Evolutionary conservation across 805 yeast genomes (phyloP).

Genomic region (Grigorovia transvaalensis): DNA sequence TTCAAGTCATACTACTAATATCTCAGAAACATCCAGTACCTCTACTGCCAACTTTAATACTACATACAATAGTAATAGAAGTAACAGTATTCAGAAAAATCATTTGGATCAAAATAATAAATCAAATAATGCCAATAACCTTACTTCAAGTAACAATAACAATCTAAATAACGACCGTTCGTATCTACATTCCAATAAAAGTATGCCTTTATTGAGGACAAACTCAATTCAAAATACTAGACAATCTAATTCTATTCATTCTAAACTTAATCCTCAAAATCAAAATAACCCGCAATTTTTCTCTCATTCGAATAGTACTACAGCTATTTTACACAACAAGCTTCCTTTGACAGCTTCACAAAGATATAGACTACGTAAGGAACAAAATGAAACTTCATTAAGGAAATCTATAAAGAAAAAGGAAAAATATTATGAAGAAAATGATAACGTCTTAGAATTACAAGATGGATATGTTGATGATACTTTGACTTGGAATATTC

Average conservation of each 20-base stretch:
- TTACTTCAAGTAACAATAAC: background rate
- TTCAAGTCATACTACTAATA: too few relatives aligned
- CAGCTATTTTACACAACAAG: constrained; percentile 7
- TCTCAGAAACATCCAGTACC: background rate
- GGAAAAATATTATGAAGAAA: constrained; percentile 33
- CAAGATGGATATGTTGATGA: constrained; percentile 30
- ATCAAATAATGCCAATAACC: background rate
- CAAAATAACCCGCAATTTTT: constrained; percentile 3
- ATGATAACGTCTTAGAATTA: constrained; percentile 11
- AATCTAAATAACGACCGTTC: background rate
- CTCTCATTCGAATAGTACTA: constrained; percentile 8
- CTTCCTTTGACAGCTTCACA: constrained; percentile 34
- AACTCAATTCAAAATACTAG: background rate
- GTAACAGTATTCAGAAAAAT: background rate
- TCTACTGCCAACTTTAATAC: background rate
- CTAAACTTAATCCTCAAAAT: background rate
- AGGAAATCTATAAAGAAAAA: constrained; percentile 27
- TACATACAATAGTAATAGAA: background rate
- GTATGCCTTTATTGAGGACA: constrained; percentile 4
- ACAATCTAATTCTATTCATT: background rate
- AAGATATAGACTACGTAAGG: constrained; percentile 31
- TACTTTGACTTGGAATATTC: constrained; percentile 42
- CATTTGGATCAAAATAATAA: background rate
- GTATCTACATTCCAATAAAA: constrained; percentile 4
- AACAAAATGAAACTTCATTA: constrained; percentile 28